A percentile compares a stretch with the other conserved stretches of the same genome.
phyloP scores from a whole-genome alignment of 1,139 yeast genomes.

The Nadsonia commutata region DNA sequence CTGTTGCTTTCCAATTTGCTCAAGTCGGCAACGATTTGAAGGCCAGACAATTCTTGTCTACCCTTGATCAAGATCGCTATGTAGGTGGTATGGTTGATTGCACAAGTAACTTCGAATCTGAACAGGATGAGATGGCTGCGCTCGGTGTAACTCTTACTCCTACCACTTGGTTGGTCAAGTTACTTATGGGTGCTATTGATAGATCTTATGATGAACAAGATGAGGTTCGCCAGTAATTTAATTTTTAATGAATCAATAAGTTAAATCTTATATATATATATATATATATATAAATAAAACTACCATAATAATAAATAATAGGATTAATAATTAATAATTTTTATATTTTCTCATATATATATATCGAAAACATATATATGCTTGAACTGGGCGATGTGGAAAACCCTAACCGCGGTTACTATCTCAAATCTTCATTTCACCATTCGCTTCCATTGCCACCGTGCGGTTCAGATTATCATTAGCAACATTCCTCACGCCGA shows the following conservation, averaged over 20 bases:
- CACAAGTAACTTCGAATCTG: slow-evolving; percentile 22
- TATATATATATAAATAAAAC: background rate
- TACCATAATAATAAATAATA: background rate
- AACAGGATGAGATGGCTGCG: slow-evolving; percentile 23
- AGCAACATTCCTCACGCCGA: no score
- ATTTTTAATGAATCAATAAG: background rate
- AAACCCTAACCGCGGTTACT: background rate
- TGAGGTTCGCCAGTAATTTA: slow-evolving; percentile 9
- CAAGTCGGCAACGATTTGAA: slow-evolving; percentile 23
- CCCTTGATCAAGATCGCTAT: slow-evolving; percentile 18
- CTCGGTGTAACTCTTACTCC: slow-evolving; percentile 21
- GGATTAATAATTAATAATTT: background rate
- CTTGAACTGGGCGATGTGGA: no score
- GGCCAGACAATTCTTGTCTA: slow-evolving; percentile 21
- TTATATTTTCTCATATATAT: background rate
- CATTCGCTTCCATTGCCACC: background rate
- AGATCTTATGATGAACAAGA: slow-evolving; percentile 20
- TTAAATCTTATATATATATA: background rate
- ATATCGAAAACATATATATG: background rate
- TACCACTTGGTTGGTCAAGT: slow-evolving; percentile 21
- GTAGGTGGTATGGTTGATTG: slow-evolving; percentile 23
- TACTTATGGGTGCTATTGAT: slow-evolving; percentile 21
- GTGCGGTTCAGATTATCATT: background rate
- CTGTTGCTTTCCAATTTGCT: slow-evolving; percentile 23
- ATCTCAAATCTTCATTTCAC: background rate